Percentiles rank a stretch among this genome's conserved stretches.
These are phyloP conservation scores for Globomyces pollinis-pini DNA, from an alignment of 192 early-diverging fungal species.

Conservation along the genomic window DNA sequence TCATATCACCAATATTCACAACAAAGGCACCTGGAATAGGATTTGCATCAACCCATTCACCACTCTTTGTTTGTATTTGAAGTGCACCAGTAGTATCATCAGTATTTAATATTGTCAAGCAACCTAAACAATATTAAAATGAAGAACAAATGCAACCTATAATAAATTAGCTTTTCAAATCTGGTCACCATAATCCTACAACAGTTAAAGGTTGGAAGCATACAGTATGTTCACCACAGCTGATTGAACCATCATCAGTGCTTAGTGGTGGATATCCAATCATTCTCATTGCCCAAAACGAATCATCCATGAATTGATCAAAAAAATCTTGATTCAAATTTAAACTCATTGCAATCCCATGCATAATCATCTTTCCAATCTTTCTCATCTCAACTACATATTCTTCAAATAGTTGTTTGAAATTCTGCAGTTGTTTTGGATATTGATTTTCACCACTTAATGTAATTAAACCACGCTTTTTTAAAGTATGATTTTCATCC, in stretches of 20 bases:
- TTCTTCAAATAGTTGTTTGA: constrained; percentile 20
- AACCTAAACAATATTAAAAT: too few relatives aligned
- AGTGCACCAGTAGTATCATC: constrained; percentile 40
- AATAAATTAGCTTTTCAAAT: too few relatives aligned
- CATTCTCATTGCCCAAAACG: constrained; percentile 19
- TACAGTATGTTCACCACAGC: constrained; percentile 37
- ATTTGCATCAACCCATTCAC: constrained; percentile 41
- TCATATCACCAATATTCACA: constrained; percentile 51
- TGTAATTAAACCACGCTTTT: constrained; percentile 16
- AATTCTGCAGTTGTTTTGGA: constrained; percentile 20
- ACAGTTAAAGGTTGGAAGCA: too few relatives aligned
- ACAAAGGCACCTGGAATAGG: constrained; percentile 43
- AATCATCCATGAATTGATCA: constrained; percentile 17
- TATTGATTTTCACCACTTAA: constrained; percentile 32
- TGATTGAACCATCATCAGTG: constrained; percentile 18
- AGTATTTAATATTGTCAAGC: constrained; percentile 42
- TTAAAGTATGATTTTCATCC: constrained; percentile 6
- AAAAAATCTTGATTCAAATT: constrained; percentile 29
- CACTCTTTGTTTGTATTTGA: constrained; percentile 35
- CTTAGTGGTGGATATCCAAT: constrained; percentile 39
- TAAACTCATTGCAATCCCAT: constrained; percentile 40
- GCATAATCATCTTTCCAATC: constrained; percentile 21
- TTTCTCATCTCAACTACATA: constrained; percentile 32
- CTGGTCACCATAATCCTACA: too few relatives aligned
- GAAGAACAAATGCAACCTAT: too few relatives aligned